Percentiles rank a stretch among this genome's conserved stretches.
Evolutionary conservation across 2,329 filamentous ascomycete species (phyloP).

Genomic region (Claviceps sp.): DNA sequence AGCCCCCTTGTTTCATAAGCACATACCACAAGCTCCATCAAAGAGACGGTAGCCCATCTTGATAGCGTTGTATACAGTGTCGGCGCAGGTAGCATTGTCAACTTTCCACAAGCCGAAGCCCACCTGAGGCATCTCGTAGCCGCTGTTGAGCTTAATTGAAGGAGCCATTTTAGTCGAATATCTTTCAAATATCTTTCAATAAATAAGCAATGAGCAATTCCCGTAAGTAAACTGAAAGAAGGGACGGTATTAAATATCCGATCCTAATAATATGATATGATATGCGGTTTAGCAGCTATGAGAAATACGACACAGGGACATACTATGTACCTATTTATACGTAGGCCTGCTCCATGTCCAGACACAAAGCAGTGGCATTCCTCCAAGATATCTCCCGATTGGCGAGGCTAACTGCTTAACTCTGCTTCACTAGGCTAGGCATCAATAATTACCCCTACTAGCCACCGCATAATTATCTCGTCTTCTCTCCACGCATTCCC

Average conservation of each 20-base stretch:
- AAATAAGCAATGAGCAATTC: neutral
- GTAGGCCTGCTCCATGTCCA: neutral
- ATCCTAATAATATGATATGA: no score
- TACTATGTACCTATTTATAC: neutral
- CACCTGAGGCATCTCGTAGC: slow-evolving; percentile 59
- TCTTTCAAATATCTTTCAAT: neutral
- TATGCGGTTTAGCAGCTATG: neutral
- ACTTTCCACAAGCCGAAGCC: slow-evolving; percentile 80
- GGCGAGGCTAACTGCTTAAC: neutral
- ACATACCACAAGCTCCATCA: slow-evolving; percentile 36
- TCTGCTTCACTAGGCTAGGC: no score
- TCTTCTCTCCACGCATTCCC: no score
- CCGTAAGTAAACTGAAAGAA: no score
- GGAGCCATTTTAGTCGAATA: slow-evolving; percentile 9
- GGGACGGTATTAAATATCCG: no score
- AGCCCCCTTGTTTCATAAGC: neutral
- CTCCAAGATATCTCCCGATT: neutral
- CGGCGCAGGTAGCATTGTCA: slow-evolving; percentile 56
- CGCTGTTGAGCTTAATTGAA: slow-evolving; percentile 50
- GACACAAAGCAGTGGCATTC: neutral
- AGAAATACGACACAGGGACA: neutral
- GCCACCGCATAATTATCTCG: no score
- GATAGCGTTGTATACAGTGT: slow-evolving; percentile 65
- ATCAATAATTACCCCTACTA: no score
- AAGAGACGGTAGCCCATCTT: slow-evolving; percentile 48